Conservation (phyloP, 176 grass and related monocot species). For the Eragrostis curvula region DNA sequence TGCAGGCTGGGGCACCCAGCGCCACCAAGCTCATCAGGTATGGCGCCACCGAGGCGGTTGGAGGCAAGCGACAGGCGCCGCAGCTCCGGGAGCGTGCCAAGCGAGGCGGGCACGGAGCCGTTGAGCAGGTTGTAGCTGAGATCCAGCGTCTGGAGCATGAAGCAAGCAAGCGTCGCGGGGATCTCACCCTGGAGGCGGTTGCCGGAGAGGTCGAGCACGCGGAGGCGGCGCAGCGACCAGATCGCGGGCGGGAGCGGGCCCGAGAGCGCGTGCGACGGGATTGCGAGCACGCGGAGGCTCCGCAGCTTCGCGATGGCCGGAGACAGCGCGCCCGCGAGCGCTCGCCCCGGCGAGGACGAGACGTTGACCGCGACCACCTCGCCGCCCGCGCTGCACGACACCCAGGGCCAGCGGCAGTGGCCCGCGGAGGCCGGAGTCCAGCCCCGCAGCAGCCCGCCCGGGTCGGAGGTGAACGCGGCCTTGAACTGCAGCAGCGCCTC, state of each 20-base stretch:
- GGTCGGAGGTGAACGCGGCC: constrained; percentile 57
- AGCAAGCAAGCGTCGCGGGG: constrained; percentile 55
- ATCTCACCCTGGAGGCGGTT: constrained; percentile 76
- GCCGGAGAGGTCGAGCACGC: constrained; percentile 65
- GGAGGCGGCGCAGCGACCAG: constrained; percentile 62
- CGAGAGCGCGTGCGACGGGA: constrained; percentile 61
- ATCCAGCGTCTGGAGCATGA: constrained; percentile 69
- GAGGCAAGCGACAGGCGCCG: constrained; percentile 67
- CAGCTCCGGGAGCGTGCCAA: constrained; percentile 44
- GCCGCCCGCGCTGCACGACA: constrained; percentile 57
- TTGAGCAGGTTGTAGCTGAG: constrained; percentile 78
- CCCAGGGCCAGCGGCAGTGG: constrained; percentile 77
- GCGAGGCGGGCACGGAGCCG: constrained; percentile 66
- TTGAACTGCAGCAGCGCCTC: constrained; percentile 65
- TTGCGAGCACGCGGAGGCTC: constrained; percentile 53
- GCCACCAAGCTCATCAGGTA: constrained; percentile 62
- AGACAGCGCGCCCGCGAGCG: constrained; percentile 63
- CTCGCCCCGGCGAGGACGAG: constrained; percentile 51
- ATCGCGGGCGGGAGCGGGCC: constrained; percentile 57
- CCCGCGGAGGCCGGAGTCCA: constrained; percentile 49
- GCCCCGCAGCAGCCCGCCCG: constrained; percentile 49
- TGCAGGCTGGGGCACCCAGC: constrained; percentile 60
- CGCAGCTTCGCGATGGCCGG: constrained; percentile 60
- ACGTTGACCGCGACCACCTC: constrained; percentile 66
- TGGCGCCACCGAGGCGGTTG: constrained; percentile 78